Evolutionary conservation across 179 eudicot species (phyloP).

Genomic region (Actinidia arguta): DNA sequence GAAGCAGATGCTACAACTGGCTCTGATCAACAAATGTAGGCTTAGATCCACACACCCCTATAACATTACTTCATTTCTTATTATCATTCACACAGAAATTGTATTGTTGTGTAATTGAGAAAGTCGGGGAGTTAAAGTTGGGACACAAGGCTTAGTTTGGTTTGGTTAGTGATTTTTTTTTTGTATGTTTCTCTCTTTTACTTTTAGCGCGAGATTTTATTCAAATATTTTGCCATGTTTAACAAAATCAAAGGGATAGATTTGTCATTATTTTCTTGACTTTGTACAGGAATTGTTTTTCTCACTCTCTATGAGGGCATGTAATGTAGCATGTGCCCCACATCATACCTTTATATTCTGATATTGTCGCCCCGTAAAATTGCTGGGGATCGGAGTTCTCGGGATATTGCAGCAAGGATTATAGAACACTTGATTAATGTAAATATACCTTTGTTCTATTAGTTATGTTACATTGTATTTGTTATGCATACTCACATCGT

Average conservation of each 20-base stretch:
- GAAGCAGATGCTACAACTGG: slow-evolving; percentile 49
- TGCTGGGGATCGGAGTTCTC: background rate
- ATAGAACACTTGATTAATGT: background rate
- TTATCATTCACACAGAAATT: background rate
- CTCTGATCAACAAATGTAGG: slow-evolving; percentile 26
- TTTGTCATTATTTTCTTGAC: background rate
- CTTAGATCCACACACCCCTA: background rate
- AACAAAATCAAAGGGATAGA: background rate
- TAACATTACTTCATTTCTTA: background rate
- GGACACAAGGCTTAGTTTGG: too few relatives aligned
- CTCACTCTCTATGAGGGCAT: background rate
- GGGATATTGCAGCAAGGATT: background rate
- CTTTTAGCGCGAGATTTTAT: background rate
- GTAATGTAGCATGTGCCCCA: background rate
- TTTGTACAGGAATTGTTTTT: background rate
- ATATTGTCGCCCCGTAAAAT: background rate
- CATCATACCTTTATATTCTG: background rate
- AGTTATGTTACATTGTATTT: background rate
- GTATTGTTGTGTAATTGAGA: slow-evolving; percentile 10
- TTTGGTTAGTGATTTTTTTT: too few relatives aligned
- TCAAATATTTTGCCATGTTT: background rate
- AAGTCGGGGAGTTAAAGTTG: background rate
- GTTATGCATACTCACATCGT: too few relatives aligned
- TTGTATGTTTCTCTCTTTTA: background rate
- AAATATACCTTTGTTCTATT: background rate